phyloP scores from a whole-genome alignment of 768 basidiomycete species.

The Leccinum boreale region DNA sequence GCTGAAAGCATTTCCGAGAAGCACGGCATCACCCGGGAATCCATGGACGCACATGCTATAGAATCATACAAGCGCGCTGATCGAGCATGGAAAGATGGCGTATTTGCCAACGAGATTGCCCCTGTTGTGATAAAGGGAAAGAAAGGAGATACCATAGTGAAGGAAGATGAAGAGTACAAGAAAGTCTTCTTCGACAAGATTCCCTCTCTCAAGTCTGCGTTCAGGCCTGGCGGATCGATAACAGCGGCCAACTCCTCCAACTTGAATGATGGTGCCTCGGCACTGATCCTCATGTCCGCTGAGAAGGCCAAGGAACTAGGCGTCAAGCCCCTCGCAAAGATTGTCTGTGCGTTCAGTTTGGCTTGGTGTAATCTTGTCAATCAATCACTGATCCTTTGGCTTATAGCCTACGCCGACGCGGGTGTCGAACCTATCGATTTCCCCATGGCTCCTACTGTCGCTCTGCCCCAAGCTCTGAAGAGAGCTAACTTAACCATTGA shows the following conservation, averaged over 20 bases:
- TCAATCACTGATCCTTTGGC: conserved; percentile 3
- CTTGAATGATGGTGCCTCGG: conserved; percentile 95
- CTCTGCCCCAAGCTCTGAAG: conserved; percentile 84
- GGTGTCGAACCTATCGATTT: conserved; percentile 97
- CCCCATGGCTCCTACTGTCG: conserved; percentile 90
- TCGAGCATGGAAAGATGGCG: conserved; percentile 83
- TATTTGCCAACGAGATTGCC: conserved; percentile 83
- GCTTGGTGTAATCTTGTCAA: neutral
- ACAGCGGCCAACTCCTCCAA: conserved; percentile 97
- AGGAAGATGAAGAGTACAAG: conserved; percentile 98
- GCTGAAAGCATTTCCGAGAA: conserved; percentile 85
- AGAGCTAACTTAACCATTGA: conserved; percentile 77
- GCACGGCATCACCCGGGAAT: conserved; percentile 78
- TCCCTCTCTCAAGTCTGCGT: conserved; percentile 81
- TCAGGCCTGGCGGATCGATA: conserved; percentile 86
- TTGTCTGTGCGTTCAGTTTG: conserved; percentile 68
- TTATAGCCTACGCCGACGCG: conserved; percentile 89
- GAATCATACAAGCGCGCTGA: conserved; percentile 95
- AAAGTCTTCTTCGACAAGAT: conserved; percentile 94
- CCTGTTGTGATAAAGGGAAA: conserved; percentile 90
- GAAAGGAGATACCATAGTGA: conserved; percentile 87
- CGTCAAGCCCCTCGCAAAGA: conserved; percentile 87
- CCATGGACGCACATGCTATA: conserved; percentile 87
- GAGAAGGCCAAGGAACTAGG: conserved; percentile 91
- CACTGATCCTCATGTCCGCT: conserved; percentile 91